Evolutionary conservation across 306 rosid genomes (phyloP).

Genomic region (Trifolium pratense): DNA sequence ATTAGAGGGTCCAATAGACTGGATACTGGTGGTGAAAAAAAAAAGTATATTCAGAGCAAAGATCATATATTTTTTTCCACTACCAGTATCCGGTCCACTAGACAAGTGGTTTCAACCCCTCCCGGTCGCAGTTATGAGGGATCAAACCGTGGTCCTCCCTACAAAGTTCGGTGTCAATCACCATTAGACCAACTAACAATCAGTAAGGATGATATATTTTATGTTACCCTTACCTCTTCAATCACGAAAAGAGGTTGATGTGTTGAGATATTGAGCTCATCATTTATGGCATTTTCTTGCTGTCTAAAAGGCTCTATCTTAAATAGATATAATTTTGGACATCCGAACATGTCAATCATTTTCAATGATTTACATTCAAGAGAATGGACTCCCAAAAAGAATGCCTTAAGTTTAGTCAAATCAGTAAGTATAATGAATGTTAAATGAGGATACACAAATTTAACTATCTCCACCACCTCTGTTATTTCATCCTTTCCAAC

Average conservation of each 20-base stretch:
- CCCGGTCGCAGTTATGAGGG: too few relatives aligned
- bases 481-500: not conserved
- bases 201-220: not conserved
- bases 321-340: not conserved
- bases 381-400: not conserved
- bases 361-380: not conserved
- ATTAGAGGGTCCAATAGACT: too few relatives aligned
- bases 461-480: not conserved
- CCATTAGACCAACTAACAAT: too few relatives aligned
- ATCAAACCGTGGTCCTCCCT: too few relatives aligned
- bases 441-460: constrained; percentile 3
- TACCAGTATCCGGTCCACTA: too few relatives aligned
- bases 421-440: not conserved
- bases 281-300: not conserved
- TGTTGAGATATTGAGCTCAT: not conserved
- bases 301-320: not conserved
- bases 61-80: too few relatives aligned
- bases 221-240: not conserved
- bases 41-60: too few relatives aligned
- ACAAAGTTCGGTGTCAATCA: too few relatives aligned
- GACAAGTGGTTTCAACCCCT: too few relatives aligned
- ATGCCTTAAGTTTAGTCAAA: not conserved
- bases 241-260: not conserved
- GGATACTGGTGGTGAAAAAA: too few relatives aligned
- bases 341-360: not conserved